phyloP scores from a whole-genome alignment of 1,284 basidiomycete species.

The Leccinum fuscescens region DNA sequence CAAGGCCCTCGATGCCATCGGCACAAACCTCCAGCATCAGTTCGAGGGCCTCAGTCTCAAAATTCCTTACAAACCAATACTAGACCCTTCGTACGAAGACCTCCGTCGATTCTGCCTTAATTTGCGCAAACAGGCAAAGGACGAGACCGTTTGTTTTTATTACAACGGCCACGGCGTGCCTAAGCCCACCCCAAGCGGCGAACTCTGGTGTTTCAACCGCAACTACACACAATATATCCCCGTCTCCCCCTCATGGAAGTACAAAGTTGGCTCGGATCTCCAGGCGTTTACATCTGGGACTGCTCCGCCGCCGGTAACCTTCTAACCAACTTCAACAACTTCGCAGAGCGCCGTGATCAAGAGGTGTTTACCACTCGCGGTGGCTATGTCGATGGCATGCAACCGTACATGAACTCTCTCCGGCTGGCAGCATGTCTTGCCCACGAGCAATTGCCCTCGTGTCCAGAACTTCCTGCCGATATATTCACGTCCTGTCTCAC shows the following conservation, averaged over 20 bases:
- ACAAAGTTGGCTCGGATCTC: conserved; percentile 89
- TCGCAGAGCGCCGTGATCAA: conserved; percentile 83
- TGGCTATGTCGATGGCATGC: conserved; percentile 59
- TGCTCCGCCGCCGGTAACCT: conserved; percentile 96
- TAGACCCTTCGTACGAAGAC: conserved; percentile 95
- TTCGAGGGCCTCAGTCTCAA: conserved; percentile 93
- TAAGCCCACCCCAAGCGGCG: conserved; percentile 93
- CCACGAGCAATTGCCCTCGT: conserved; percentile 90
- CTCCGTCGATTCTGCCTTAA: conserved; percentile 87
- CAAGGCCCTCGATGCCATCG: conserved; percentile 88
- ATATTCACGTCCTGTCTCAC: conserved; percentile 97
- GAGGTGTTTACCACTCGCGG: conserved; percentile 65
- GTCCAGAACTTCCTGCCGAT: conserved; percentile 95
- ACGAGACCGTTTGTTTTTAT: conserved; percentile 94
- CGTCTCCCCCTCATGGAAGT: conserved; percentile 86
- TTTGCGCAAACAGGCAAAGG: conserved; percentile 85
- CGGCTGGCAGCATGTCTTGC: conserved; percentile 95
- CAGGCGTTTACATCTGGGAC: conserved; percentile 98
- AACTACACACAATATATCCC: conserved; percentile 99
- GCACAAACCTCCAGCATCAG: conserved; percentile 91
- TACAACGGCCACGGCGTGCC: conserved; percentile 99
- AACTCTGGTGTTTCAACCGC: conserved; percentile 98
- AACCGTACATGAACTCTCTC: conserved; percentile 85
- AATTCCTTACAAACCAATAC: conserved; percentile 87
- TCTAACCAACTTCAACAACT: conserved; percentile 86